A percentile compares a stretch with the other conserved stretches of the same genome.
Conservation (phyloP, 371 early-diverging fungal genomes). For the Saksenaea vasiformis region DNA sequence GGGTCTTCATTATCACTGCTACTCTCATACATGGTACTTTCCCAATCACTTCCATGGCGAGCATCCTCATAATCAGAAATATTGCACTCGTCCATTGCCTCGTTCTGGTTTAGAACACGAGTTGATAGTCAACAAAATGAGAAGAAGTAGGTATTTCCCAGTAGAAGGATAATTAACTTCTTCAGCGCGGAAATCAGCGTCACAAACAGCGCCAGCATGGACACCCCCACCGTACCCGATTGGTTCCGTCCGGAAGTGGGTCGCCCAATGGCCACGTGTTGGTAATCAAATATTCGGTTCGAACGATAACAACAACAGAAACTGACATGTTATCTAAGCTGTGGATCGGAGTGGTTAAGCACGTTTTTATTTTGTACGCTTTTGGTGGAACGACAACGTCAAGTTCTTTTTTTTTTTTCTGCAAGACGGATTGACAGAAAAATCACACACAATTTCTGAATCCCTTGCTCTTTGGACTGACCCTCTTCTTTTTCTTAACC, state of each 20-base stretch:
- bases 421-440: too few species aligned
- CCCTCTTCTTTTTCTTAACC: too few species aligned
- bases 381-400: background rate
- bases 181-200: background rate
- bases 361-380: background rate
- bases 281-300: background rate
- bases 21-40: constrained; percentile 8
- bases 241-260: background rate
- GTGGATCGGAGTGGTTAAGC: background rate
- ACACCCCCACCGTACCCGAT: background rate
- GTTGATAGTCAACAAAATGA: background rate
- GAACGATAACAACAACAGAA: background rate
- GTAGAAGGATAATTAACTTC: background rate
- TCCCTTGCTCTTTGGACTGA: too few species aligned
- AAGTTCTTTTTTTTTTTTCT: too few species aligned
- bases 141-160: background rate
- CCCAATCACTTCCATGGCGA: constrained; percentile 14
- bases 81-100: constrained; percentile 18
- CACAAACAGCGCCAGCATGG: background rate
- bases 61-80: constrained; percentile 34
- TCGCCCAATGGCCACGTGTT: constrained; percentile 1
- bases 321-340: background rate
- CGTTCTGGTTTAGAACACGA: background rate
- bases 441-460: too few species aligned
- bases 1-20: background rate